These are phyloP conservation scores for Cladosporium phlei DNA, from an alignment of 2,329 filamentous ascomycete genomes.

Conservation along the genomic window DNA sequence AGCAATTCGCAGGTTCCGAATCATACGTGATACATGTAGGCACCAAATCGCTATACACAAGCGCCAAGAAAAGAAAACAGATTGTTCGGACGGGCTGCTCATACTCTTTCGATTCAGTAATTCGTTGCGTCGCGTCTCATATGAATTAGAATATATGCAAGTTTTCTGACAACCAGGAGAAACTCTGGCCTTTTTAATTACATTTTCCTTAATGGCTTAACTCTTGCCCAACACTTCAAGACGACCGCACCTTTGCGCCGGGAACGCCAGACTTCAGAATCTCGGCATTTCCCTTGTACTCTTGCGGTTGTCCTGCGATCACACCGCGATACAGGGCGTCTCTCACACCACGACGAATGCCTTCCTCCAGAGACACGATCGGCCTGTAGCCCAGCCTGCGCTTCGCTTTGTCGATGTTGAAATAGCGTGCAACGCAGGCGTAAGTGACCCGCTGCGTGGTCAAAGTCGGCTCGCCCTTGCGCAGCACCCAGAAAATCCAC, in stretches of 20 bases:
- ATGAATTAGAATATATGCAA: no score
- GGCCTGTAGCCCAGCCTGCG: constrained; percentile 64
- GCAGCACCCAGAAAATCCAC: constrained; percentile 40
- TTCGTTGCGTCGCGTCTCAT: no score
- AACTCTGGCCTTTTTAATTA: no score
- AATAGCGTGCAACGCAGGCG: constrained; percentile 71
- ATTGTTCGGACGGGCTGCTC: no score
- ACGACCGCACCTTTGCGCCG: constrained; percentile 4
- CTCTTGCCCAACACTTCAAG: neutral
- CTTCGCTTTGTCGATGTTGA: constrained; percentile 72
- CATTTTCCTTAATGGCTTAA: no score
- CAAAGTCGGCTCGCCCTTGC: constrained; percentile 43
- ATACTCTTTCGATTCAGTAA: no score
- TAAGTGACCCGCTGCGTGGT: constrained; percentile 53
- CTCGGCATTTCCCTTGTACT: constrained; percentile 28
- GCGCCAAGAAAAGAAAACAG: no score
- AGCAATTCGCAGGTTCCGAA: no score
- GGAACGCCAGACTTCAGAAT: constrained; percentile 13
- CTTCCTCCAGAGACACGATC: constrained; percentile 62
- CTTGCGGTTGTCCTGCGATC: constrained; percentile 30
- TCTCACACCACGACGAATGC: constrained; percentile 44
- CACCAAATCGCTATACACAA: no score
- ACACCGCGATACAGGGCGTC: constrained; percentile 36
- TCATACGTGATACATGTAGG: no score
- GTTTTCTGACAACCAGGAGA: no score